These are phyloP conservation scores for Euphorbia corollata DNA, from an alignment of 441 rosid genomes.

Conservation along the genomic window DNA sequence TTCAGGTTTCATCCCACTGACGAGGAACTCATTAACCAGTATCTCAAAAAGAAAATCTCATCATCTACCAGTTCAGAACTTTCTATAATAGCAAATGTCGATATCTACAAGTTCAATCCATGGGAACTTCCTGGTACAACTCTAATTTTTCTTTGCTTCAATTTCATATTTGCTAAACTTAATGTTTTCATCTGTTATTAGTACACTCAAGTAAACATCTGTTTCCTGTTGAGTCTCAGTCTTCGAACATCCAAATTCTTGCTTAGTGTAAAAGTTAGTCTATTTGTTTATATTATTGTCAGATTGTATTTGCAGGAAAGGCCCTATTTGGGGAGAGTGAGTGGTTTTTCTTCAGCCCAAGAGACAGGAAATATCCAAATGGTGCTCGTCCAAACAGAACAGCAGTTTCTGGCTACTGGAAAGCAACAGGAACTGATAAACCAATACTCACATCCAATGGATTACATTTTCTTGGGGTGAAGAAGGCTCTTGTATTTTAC, in stretches of 20 bases:
- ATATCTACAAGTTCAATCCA: constrained; percentile 37
- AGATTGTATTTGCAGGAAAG: constrained; percentile 20
- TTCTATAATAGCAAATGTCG: constrained; percentile 29
- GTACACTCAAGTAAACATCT: neutral
- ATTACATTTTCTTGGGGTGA: constrained; percentile 36
- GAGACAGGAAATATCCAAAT: constrained; percentile 35
- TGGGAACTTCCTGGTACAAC: constrained; percentile 42
- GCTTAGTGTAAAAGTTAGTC: neutral
- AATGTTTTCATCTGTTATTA: neutral
- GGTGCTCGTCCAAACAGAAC: constrained; percentile 36
- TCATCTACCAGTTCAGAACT: constrained; percentile 19
- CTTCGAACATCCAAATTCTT: neutral
- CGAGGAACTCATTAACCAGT: constrained; percentile 34
- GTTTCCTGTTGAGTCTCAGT: neutral
- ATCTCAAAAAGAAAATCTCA: constrained; percentile 27
- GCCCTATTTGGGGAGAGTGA: constrained; percentile 34
- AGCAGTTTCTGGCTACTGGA: constrained; percentile 37
- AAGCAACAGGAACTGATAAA: constrained; percentile 39
- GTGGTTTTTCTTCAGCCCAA: constrained; percentile 38
- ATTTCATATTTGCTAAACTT: neutral
- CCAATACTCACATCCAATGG: constrained; percentile 31
- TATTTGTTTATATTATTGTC: constrained; percentile 6
- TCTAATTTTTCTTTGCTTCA: neutral
- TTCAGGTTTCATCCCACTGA: constrained; percentile 42
- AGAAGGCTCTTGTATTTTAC: constrained; percentile 38